These are phyloP conservation scores for Aspergillus fischeri DNA, from an alignment of 2,329 filamentous ascomycete species.

Conservation along the genomic window DNA sequence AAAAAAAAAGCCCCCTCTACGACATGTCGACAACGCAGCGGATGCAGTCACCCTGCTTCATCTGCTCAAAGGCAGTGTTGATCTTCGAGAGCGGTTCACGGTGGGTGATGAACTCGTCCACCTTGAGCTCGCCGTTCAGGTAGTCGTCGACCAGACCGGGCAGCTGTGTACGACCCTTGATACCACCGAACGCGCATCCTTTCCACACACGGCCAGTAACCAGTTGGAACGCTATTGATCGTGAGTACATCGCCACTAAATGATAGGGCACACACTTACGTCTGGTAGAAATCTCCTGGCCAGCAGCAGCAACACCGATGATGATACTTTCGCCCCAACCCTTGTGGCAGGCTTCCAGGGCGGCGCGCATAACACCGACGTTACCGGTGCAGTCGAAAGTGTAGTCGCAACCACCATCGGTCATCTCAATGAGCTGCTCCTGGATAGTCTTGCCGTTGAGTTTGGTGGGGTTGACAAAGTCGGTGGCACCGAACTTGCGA, in stretches of 20 bases:
- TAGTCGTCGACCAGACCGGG: constrained; percentile 86
- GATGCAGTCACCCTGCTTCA: constrained; percentile 97
- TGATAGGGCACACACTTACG: constrained; percentile 57
- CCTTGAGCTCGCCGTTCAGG: constrained; percentile 83
- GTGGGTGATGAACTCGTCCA: constrained; percentile 99
- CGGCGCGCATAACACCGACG: constrained; percentile 89
- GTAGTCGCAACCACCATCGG: constrained; percentile 96
- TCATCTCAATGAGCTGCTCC: constrained; percentile 93
- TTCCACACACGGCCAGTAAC: constrained; percentile 98
- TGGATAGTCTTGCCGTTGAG: constrained; percentile 73
- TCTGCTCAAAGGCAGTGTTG: constrained; percentile 84
- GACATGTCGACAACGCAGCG: constrained; percentile 77
- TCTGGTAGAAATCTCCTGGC: constrained; percentile 89
- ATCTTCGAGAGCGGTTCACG: constrained; percentile 77
- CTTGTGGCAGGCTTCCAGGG: constrained; percentile 97
- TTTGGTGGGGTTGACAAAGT: constrained; percentile 92
- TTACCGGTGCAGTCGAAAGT: constrained; percentile 99
- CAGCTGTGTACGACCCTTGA: constrained; percentile 94
- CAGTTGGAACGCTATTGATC: constrained; percentile 79
- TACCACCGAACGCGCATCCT: constrained; percentile 94
- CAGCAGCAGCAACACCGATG: constrained; percentile 93
- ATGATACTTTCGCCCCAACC: constrained; percentile 98
- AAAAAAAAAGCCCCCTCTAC: constrained; percentile 20
- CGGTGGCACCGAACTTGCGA: constrained; percentile 89
- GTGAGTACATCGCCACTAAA: constrained; percentile 6